These are phyloP conservation scores for Cadophora luteo-olivacea DNA, from an alignment of 2,329 filamentous ascomycete species.

Conservation along the genomic window DNA sequence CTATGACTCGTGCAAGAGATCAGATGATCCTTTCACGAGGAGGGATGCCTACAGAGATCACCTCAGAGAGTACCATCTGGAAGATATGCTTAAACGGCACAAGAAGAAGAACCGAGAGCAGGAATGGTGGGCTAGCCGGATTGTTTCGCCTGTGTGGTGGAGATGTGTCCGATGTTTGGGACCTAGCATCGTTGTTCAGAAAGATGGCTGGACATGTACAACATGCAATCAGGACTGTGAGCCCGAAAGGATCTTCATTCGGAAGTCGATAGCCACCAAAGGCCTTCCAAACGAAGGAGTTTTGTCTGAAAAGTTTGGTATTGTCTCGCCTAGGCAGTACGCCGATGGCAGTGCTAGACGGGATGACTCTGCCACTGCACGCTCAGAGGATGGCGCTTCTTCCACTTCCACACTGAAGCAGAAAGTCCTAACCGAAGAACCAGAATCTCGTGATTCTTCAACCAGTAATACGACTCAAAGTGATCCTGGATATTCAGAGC, in stretches of 20 bases:
- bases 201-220: slow-evolving; percentile 22
- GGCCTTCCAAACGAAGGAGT: background rate
- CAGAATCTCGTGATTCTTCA: background rate
- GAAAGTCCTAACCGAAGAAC: background rate
- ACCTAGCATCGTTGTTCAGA: slow-evolving; percentile 14
- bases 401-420: background rate
- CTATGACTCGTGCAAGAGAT: slow-evolving; percentile 40
- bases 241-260: slow-evolving; percentile 8
- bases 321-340: background rate
- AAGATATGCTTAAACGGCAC: slow-evolving; percentile 39
- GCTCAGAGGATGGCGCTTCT: background rate
- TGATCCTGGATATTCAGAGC: slow-evolving; percentile 1
- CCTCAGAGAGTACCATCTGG: slow-evolving; percentile 52
- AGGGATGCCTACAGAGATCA: slow-evolving; percentile 55
- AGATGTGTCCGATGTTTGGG: slow-evolving; percentile 30
- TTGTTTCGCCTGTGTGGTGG: slow-evolving; percentile 28
- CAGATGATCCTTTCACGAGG: slow-evolving; percentile 48
- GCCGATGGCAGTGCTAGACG: background rate
- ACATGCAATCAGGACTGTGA: slow-evolving; percentile 19
- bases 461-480: background rate
- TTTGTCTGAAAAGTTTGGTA: background rate
- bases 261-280: background rate
- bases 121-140: slow-evolving; percentile 24
- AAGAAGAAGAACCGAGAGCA: slow-evolving; percentile 23
- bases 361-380: background rate